These are phyloP conservation scores for Penicillium pancosmium DNA, from an alignment of 495 filamentous ascomycete genomes.

Conservation along the genomic window DNA sequence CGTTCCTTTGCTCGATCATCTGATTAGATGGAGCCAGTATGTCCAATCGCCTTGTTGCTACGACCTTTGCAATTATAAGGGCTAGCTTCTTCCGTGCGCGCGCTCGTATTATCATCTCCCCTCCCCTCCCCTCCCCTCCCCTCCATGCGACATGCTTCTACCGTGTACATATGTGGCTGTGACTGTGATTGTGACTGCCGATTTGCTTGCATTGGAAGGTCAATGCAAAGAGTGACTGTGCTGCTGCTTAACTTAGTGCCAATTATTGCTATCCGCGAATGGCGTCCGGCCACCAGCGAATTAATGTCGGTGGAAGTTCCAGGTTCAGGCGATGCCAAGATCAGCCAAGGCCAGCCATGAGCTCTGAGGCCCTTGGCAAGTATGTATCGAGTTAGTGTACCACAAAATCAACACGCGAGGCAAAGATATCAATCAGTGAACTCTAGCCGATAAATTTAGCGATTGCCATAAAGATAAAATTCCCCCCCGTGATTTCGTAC, in stretches of 20 bases:
- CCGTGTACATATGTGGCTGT: not conserved
- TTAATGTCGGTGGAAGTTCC: not conserved
- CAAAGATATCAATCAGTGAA: conserved; percentile 2
- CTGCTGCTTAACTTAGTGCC: conserved; percentile 1
- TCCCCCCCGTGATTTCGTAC: not conserved
- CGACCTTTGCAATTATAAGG: not conserved
- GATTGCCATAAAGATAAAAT: conserved; percentile 1
- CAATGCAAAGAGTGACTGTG: not conserved
- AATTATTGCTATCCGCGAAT: not conserved
- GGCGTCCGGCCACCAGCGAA: not conserved
- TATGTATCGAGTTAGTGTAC: conserved; percentile 1
- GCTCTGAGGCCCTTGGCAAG: conserved; percentile 5
- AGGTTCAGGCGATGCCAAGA: conserved; percentile 5
- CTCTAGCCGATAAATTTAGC: conserved; percentile 1
- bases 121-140: no score
- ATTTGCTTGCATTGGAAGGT: not conserved
- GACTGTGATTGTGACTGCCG: not conserved
- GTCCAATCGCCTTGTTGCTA: not conserved
- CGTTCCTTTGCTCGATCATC: conserved; percentile 5
- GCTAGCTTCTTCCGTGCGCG: not conserved
- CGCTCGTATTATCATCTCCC: not conserved
- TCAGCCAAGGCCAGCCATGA: not conserved
- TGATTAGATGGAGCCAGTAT: conserved; percentile 1
- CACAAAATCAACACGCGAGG: conserved; percentile 1
- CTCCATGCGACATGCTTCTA: no score